phyloP scores from a whole-genome alignment of 495 filamentous ascomycete species.

The Penicillium antarcticum region DNA sequence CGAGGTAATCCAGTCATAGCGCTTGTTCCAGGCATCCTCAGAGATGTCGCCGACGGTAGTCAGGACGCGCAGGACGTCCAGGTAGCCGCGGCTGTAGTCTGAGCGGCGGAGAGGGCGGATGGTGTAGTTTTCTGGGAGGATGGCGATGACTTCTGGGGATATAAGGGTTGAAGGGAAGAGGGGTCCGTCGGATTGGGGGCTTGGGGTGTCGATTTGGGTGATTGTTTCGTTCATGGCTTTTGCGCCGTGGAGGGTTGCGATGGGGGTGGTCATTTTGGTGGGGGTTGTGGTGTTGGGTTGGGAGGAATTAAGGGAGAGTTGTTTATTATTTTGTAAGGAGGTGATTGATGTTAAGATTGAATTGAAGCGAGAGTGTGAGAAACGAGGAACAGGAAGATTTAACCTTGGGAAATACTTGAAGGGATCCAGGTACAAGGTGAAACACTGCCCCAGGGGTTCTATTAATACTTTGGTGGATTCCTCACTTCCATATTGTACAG shows the following conservation, averaged over 20 bases:
- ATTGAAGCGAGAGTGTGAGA: neutral
- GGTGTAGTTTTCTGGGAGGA: constrained; percentile 75
- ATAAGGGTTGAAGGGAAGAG: constrained; percentile 79
- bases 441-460: too few species aligned
- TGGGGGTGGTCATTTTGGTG: constrained; percentile 16
- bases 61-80: constrained; percentile 86
- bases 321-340: neutral
- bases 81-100: constrained; percentile 74
- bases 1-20: constrained; percentile 79
- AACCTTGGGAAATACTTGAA: too few species aligned
- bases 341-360: neutral
- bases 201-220: constrained; percentile 42
- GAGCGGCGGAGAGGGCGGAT: constrained; percentile 74
- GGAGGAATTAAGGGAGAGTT: neutral
- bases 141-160: constrained; percentile 65
- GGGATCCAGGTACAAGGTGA: too few species aligned
- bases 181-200: constrained; percentile 44
- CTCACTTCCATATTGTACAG: neutral
- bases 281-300: neutral
- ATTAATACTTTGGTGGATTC: constrained; percentile 3
- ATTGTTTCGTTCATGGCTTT: constrained; percentile 32
- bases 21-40: constrained; percentile 68
- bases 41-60: constrained; percentile 89
- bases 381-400: neutral
- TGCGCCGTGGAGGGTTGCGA: constrained; percentile 10